Percentiles rank a stretch among this genome's conserved stretches.
phyloP scores from a whole-genome alignment of 164 flowering plant species.

The Tetracentron sinense region DNA sequence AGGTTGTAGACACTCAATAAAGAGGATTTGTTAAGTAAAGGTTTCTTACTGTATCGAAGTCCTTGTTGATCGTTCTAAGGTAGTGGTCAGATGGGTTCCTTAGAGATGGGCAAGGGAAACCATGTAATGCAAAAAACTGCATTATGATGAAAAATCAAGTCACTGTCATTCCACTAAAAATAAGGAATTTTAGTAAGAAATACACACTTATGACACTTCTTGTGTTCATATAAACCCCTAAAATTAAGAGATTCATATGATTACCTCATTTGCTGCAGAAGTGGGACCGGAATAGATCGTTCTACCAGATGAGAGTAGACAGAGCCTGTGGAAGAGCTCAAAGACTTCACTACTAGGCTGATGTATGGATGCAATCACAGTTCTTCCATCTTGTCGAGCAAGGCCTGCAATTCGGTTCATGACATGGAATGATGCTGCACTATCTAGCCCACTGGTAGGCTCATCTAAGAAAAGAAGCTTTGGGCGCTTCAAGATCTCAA shows the following conservation, averaged over 20 bases:
- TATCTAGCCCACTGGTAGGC: conserved; percentile 70
- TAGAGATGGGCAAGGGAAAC: conserved; percentile 65
- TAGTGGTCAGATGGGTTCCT: conserved; percentile 80
- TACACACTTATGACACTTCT: too few relatives aligned
- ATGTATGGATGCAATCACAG: conserved; percentile 60
- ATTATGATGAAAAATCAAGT: not conserved
- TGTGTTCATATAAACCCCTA: too few relatives aligned
- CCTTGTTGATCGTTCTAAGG: conserved; percentile 66
- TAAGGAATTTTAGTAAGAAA: too few relatives aligned
- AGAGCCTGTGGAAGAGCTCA: conserved; percentile 51
- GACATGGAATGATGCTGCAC: conserved; percentile 59
- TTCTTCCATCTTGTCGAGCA: conserved; percentile 34
- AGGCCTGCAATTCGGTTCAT: conserved; percentile 36
- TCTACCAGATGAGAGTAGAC: conserved; percentile 57
- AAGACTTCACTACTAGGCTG: conserved; percentile 73
- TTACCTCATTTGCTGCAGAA: conserved; percentile 38
- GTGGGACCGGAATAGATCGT: conserved; percentile 60
- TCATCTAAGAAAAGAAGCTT: conserved; percentile 63
- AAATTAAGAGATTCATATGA: too few relatives aligned
- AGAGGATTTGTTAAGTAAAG: too few relatives aligned
- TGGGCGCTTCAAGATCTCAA: conserved; percentile 51
- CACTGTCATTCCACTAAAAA: too few relatives aligned
- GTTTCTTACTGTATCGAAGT: conserved; percentile 54
- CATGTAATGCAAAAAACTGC: conserved; percentile 63
- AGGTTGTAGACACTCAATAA: too few relatives aligned